phyloP scores from a whole-genome alignment of 1,284 basidiomycete genomes.

The Thelephora terrestris region DNA sequence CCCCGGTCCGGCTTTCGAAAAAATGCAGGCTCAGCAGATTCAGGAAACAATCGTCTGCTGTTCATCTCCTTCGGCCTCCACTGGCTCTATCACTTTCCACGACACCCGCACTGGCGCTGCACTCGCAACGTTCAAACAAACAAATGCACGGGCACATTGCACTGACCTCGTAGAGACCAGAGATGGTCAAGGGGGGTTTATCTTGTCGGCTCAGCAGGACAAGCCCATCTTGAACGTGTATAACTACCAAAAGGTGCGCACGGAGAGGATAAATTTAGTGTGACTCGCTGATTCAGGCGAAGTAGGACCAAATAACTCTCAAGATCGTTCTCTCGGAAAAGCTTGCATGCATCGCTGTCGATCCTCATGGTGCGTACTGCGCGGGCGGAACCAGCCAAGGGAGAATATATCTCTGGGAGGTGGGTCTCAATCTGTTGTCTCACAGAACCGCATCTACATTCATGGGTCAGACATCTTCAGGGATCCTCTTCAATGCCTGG shows the following conservation, averaged over 20 bases:
- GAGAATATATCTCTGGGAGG: slow-evolving; percentile 94
- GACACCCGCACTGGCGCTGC: slow-evolving; percentile 62
- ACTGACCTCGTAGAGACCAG: slow-evolving; percentile 52
- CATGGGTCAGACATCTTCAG: slow-evolving; percentile 67
- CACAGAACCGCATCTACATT: slow-evolving; percentile 11
- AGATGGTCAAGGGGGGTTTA: slow-evolving; percentile 62
- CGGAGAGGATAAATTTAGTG: slow-evolving; percentile 1
- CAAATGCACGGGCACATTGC: slow-evolving; percentile 45
- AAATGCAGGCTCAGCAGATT: slow-evolving; percentile 27
- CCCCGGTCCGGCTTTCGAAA: too few species aligned
- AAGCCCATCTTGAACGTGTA: slow-evolving; percentile 77
- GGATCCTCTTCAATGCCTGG: slow-evolving; percentile 81
- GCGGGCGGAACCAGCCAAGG: slow-evolving; percentile 86
- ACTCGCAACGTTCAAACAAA: slow-evolving; percentile 71
- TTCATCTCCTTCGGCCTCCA: slow-evolving; percentile 37
- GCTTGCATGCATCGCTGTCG: slow-evolving; percentile 69
- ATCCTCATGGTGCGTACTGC: slow-evolving; percentile 65
- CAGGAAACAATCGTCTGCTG: slow-evolving; percentile 62
- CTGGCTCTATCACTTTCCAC: slow-evolving; percentile 55
- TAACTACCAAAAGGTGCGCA: slow-evolving; percentile 68
- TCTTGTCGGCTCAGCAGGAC: slow-evolving; percentile 68
- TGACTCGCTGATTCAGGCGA: slow-evolving; percentile 4
- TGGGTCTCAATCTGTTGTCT: slow-evolving; percentile 24
- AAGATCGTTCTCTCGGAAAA: slow-evolving; percentile 89
- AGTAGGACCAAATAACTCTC: slow-evolving; percentile 76